A percentile compares a stretch with the other conserved stretches of the same genome.
Evolutionary conservation across 1,284 basidiomycete genomes (phyloP).

Genomic region (Ustilago hordei): DNA sequence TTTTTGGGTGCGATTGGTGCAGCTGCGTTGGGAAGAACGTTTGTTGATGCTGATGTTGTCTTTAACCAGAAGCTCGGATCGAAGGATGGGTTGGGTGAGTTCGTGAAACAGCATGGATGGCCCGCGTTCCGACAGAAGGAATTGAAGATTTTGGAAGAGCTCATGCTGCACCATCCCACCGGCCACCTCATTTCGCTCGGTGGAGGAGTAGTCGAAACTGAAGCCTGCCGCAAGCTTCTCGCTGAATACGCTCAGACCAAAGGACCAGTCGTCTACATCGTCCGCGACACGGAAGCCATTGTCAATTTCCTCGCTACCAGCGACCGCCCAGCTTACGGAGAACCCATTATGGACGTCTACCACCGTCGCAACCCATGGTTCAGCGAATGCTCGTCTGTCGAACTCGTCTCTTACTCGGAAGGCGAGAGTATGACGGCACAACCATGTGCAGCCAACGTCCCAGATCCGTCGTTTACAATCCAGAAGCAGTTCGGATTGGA

Average conservation of each 20-base stretch:
- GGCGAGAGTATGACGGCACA: slow-evolving; percentile 45
- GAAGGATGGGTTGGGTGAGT: slow-evolving; percentile 76
- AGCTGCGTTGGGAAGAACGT: slow-evolving; percentile 79
- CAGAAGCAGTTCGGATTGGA: slow-evolving; percentile 66
- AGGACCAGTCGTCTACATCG: slow-evolving; percentile 80
- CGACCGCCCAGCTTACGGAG: slow-evolving; percentile 79
- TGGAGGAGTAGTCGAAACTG: slow-evolving; percentile 92
- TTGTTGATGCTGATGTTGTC: slow-evolving; percentile 87
- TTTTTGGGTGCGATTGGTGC: slow-evolving; percentile 86
- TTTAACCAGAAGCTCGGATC: slow-evolving; percentile 77
- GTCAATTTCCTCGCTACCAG: slow-evolving; percentile 86
- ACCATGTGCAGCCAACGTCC: slow-evolving; percentile 42
- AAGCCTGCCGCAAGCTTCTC: slow-evolving; percentile 75
- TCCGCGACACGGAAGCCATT: slow-evolving; percentile 79
- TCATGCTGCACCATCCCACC: slow-evolving; percentile 67
- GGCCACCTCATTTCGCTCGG: slow-evolving; percentile 79
- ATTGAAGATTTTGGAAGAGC: slow-evolving; percentile 68
- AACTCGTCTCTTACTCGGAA: slow-evolving; percentile 80
- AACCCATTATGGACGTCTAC: slow-evolving; percentile 83
- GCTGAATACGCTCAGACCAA: slow-evolving; percentile 76
- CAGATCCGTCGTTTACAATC: slow-evolving; percentile 52
- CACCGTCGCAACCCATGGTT: slow-evolving; percentile 87
- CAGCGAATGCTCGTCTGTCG: slow-evolving; percentile 83
- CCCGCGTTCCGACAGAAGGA: slow-evolving; percentile 77
- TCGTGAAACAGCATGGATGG: slow-evolving; percentile 83